phyloP scores from a whole-genome alignment of 2,329 filamentous ascomycete genomes.

The Fusarium secorum region DNA sequence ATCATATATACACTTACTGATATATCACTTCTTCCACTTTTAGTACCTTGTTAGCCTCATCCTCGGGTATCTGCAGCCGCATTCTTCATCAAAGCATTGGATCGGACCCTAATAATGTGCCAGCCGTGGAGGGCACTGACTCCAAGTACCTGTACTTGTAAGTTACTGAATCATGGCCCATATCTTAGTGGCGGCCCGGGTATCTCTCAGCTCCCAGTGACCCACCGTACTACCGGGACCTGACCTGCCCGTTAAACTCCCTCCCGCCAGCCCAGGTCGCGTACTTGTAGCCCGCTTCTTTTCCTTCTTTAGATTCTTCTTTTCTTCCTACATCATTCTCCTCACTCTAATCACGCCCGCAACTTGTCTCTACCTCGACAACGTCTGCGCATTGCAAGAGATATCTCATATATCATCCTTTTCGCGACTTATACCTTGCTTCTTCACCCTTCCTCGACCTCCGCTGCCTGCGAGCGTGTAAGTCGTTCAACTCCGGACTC shows the following conservation, averaged over 20 bases:
- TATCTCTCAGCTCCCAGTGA: slow-evolving; percentile 18
- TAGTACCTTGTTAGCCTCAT: background rate
- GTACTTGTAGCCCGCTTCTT: slow-evolving; percentile 39
- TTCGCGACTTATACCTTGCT: slow-evolving; percentile 24
- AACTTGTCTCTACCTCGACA: background rate
- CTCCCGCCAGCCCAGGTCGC: slow-evolving; percentile 37
- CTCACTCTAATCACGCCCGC: slow-evolving; percentile 17
- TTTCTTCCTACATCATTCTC: slow-evolving; percentile 31
- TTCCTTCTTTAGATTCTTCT: slow-evolving; percentile 28
- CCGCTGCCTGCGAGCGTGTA: slow-evolving; percentile 41
- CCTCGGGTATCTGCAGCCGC: slow-evolving; percentile 1
- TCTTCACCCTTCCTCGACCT: slow-evolving; percentile 24
- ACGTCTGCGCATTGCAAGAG: background rate
- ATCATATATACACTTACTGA: background rate
- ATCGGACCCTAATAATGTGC: slow-evolving; percentile 19
- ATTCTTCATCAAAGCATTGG: background rate
- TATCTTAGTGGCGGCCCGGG: background rate
- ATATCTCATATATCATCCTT: slow-evolving; percentile 18
- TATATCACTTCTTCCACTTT: background rate
- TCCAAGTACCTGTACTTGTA: slow-evolving; percentile 14
- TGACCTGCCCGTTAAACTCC: slow-evolving; percentile 38
- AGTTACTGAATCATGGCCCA: slow-evolving; percentile 17
- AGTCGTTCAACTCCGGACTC: slow-evolving; percentile 39
- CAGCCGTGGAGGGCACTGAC: slow-evolving; percentile 3
- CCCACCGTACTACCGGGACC: slow-evolving; percentile 40